Percentiles rank a stretch among this genome's conserved stretches.
Evolutionary conservation across 805 yeast species (phyloP).

Genomic region (Zygoascus tannicola): DNA sequence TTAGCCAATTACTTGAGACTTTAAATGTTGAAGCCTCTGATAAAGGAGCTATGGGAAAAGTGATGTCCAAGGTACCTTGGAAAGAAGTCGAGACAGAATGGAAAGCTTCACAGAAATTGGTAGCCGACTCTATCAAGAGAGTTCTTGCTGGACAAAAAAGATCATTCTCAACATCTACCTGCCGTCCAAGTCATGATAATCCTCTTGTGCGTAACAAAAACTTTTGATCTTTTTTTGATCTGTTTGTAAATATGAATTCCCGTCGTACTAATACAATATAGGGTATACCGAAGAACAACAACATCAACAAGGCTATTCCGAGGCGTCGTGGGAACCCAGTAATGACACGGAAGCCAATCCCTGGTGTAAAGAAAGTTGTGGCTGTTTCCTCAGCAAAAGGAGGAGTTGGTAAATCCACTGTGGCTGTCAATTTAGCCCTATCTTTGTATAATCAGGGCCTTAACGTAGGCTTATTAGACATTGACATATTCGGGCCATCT

Average conservation of each 20-base stretch:
- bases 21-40: constrained; percentile 14
- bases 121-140: constrained; percentile 20
- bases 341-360: constrained; percentile 35
- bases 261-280: neutral
- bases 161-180: constrained; percentile 20
- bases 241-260: neutral
- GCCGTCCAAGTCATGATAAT: constrained; percentile 35
- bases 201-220: constrained; percentile 40
- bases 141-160: constrained; percentile 12
- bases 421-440: constrained; percentile 55
- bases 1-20: constrained; percentile 17
- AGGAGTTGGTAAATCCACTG: constrained; percentile 76
- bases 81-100: constrained; percentile 24
- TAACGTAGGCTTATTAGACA: constrained; percentile 63
- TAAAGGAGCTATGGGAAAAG: constrained; percentile 14
- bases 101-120: constrained; percentile 24
- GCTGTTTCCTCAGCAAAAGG: constrained; percentile 73
- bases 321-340: constrained; percentile 43
- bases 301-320: constrained; percentile 33
- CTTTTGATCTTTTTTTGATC: neutral
- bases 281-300: neutral
- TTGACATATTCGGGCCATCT: constrained; percentile 80
- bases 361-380: constrained; percentile 52
- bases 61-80: constrained; percentile 20
- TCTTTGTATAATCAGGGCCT: constrained; percentile 46